These are phyloP conservation scores for Naganishia liquefaciens DNA, from an alignment of 1,284 basidiomycete genomes.

Conservation along the genomic window DNA sequence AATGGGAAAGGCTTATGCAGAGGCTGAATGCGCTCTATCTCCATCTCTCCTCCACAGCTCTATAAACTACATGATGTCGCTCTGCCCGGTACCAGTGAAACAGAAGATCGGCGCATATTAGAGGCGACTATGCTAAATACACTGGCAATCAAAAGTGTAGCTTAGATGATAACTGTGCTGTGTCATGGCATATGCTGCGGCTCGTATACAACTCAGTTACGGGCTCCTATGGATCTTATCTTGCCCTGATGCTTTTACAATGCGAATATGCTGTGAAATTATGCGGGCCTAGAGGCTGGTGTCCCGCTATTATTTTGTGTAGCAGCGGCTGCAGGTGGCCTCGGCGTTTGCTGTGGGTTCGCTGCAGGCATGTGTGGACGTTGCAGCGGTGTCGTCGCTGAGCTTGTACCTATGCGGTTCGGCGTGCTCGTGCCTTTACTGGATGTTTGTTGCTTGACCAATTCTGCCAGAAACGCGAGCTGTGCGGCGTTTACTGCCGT, in stretches of 20 bases:
- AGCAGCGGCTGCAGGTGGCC: background rate
- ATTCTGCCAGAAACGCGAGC: slow-evolving; percentile 21
- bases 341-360: too few species aligned
- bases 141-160: slow-evolving; percentile 77
- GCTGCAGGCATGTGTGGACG: background rate
- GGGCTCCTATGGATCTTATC: too few species aligned
- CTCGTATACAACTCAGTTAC: too few species aligned
- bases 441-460: slow-evolving; percentile 17
- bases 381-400: background rate
- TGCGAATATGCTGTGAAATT: background rate
- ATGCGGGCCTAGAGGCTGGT: background rate
- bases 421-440: slow-evolving; percentile 14
- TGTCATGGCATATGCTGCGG: background rate
- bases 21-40: slow-evolving; percentile 1
- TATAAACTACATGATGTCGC: slow-evolving; percentile 67
- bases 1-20: background rate
- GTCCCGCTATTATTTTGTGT: slow-evolving; percentile 2
- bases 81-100: slow-evolving; percentile 39
- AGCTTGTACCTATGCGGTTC: slow-evolving; percentile 5
- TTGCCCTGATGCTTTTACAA: too few species aligned
- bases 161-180: slow-evolving; percentile 34
- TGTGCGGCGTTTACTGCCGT: slow-evolving; percentile 24
- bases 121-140: slow-evolving; percentile 71
- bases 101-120: slow-evolving; percentile 57
- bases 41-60: slow-evolving; percentile 57